phyloP scores from a whole-genome alignment of 805 yeast species.

The Saccharomycopsis selenospora region DNA sequence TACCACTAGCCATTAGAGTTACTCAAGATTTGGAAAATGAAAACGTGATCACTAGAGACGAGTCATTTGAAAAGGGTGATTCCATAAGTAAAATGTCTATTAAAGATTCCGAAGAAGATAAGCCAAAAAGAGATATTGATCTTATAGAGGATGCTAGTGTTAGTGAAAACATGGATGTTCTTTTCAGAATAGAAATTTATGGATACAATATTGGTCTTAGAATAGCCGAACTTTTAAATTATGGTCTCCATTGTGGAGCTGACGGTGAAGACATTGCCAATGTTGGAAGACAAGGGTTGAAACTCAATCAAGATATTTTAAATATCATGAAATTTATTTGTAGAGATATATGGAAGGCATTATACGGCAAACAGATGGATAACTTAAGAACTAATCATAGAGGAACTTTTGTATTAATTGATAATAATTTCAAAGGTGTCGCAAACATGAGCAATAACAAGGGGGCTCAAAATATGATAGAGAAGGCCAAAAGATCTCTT shows the following conservation, averaged over 20 bases:
- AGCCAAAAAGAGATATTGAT: conserved; percentile 9
- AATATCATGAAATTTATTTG: conserved; percentile 90
- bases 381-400: conserved; percentile 88
- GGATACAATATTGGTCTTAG: conserved; percentile 68
- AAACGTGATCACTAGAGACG: conserved; percentile 19
- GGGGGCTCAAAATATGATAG: conserved; percentile 38
- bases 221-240: conserved; percentile 37
- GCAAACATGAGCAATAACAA: conserved; percentile 40
- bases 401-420: conserved; percentile 58
- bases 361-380: conserved; percentile 84
- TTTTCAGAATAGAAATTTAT: conserved; percentile 54
- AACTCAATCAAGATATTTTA: conserved; percentile 51
- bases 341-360: conserved; percentile 78
- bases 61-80: conserved; percentile 16
- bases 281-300: conserved; percentile 31
- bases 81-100: conserved; percentile 22
- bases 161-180: conserved; percentile 41
- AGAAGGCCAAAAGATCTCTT: conserved; percentile 41
- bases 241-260: conserved; percentile 20
- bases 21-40: conserved; percentile 38
- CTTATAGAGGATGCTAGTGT: conserved; percentile 31
- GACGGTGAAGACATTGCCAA: conserved; percentile 41
- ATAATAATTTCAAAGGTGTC: conserved; percentile 52
- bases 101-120: conserved; percentile 25
- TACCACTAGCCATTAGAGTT: conserved; percentile 64